These are phyloP conservation scores for Metschnikowia borealis DNA, from an alignment of 805 yeast species.

Conservation along the genomic window DNA sequence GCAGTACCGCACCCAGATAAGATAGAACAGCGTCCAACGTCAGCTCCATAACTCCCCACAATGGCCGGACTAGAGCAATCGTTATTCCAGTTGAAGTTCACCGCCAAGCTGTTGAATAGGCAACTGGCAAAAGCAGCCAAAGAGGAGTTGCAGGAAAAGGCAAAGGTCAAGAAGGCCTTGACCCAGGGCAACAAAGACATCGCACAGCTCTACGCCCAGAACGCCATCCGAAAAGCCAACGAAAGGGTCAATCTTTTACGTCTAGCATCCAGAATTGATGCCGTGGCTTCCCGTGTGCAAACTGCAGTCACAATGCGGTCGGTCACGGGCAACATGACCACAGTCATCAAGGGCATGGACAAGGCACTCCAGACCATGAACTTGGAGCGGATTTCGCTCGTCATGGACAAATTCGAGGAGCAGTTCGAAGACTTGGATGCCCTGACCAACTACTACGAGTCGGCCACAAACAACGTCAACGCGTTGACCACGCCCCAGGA, in stretches of 20 bases:
- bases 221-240: constrained; percentile 87
- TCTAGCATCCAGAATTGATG: constrained; percentile 86
- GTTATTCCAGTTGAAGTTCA: constrained; percentile 48
- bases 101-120: constrained; percentile 86
- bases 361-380: constrained; percentile 94
- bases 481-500: constrained; percentile 92
- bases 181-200: constrained; percentile 84
- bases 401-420: constrained; percentile 94
- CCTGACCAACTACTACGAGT: constrained; percentile 86
- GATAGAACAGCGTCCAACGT: background rate
- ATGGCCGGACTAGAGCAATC: constrained; percentile 31
- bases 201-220: constrained; percentile 91
- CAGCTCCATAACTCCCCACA: background rate
- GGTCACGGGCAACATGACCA: constrained; percentile 90
- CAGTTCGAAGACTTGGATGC: constrained; percentile 97
- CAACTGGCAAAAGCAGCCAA: constrained; percentile 90
- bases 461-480: constrained; percentile 81
- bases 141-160: constrained; percentile 83
- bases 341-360: constrained; percentile 94
- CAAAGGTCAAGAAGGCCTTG: constrained; percentile 84
- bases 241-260: constrained; percentile 80
- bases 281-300: constrained; percentile 92
- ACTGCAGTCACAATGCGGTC: constrained; percentile 98
- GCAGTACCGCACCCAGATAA: constrained; percentile 5
- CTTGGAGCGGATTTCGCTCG: constrained; percentile 83